A percentile compares a stretch with the other conserved stretches of the same genome.
phyloP scores from a whole-genome alignment of 2,329 filamentous ascomycete genomes.

The Colletotrichum navitas region DNA sequence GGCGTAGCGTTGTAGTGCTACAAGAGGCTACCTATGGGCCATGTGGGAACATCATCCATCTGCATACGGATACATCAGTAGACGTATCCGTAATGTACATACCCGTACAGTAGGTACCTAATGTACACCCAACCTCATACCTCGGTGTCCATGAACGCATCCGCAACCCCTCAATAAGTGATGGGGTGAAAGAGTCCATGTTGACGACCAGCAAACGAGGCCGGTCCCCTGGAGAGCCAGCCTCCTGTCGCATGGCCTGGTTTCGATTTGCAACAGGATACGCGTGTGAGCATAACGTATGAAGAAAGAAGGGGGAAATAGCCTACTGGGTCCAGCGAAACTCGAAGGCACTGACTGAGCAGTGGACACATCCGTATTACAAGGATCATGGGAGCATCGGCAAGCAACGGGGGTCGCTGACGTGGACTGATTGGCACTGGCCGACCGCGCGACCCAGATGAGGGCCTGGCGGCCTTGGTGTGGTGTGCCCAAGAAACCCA shows the following conservation, averaged over 20 bases:
- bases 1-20: slow-evolving; percentile 27
- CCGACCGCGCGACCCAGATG: neutral
- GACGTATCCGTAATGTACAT: too few species aligned
- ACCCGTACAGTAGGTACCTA: too few species aligned
- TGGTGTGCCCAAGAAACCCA: neutral
- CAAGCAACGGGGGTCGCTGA: slow-evolving; percentile 10
- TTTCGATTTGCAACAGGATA: neutral
- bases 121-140: neutral
- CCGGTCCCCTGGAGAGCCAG: neutral
- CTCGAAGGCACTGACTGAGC: neutral
- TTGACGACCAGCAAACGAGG: neutral
- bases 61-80: too few species aligned
- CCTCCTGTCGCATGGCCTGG: neutral
- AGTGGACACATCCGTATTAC: neutral
- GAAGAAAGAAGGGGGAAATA: neutral
- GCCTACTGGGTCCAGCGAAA: slow-evolving; percentile 15
- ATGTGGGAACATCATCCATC: neutral
- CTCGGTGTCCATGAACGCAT: neutral
- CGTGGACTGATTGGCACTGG: slow-evolving; percentile 5
- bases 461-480: neutral
- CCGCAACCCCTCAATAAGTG: neutral
- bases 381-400: slow-evolving; percentile 2
- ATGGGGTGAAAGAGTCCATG: neutral
- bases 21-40: slow-evolving; percentile 6
- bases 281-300: neutral